A percentile compares a stretch with the other conserved stretches of the same genome.
These are phyloP conservation scores for Escallonia herrerae DNA, from an alignment of 129 eudicot genomes.

Conservation along the genomic window DNA sequence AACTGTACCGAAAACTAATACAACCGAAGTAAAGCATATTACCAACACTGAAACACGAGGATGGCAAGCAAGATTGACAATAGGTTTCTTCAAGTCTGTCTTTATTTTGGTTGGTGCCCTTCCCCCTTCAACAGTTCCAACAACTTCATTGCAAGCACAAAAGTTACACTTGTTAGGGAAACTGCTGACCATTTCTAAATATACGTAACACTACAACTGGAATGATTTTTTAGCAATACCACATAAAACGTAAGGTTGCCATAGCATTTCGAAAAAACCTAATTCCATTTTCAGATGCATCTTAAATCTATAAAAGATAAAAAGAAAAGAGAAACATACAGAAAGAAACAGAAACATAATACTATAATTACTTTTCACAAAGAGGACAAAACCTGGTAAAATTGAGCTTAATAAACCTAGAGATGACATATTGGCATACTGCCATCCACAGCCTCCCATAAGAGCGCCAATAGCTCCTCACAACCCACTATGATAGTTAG, in stretches of 20 bases:
- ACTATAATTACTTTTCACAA: no score
- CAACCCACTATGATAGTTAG: background rate
- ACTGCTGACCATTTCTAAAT: background rate
- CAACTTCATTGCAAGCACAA: slow-evolving; percentile 51
- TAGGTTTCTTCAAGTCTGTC: slow-evolving; percentile 97
- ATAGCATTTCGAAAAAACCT: background rate
- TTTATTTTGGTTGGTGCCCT: slow-evolving; percentile 96
- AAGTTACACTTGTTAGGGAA: slow-evolving; percentile 2
- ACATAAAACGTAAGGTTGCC: background rate
- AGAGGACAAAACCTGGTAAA: no score
- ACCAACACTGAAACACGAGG: slow-evolving; percentile 95
- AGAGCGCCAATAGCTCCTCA: background rate
- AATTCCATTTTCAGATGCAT: background rate
- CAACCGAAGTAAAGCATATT: slow-evolving; percentile 14
- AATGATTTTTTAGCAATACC: background rate
- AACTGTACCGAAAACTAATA: background rate
- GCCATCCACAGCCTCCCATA: background rate
- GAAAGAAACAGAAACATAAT: no score
- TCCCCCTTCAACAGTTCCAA: slow-evolving; percentile 99
- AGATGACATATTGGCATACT: no score
- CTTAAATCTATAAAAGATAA: background rate
- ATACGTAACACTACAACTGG: background rate
- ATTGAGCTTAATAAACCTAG: no score
- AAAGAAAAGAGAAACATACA: no score
- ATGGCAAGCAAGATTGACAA: slow-evolving; percentile 97